These are phyloP conservation scores for Marchantia paleacea DNA, from an alignment of 225 moss, liverwort and hornwort species.

Conservation along the genomic window DNA sequence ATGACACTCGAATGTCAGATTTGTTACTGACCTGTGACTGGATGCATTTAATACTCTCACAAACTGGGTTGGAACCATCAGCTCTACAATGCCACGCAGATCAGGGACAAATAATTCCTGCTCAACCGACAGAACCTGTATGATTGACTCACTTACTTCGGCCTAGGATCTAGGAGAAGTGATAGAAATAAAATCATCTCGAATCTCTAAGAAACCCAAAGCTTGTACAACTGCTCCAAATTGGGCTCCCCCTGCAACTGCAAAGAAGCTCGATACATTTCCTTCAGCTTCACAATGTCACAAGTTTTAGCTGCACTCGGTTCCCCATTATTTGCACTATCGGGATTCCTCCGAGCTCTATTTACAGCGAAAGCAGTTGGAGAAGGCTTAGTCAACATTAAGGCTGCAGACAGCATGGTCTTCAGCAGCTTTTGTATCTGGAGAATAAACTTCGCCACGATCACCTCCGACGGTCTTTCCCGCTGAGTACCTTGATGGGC, in stretches of 20 bases:
- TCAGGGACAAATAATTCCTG: neutral
- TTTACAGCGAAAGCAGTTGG: slow-evolving; percentile 29
- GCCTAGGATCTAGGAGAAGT: neutral
- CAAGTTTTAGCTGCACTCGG: slow-evolving; percentile 28
- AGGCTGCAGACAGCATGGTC: slow-evolving; percentile 64
- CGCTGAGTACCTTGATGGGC: slow-evolving; percentile 7
- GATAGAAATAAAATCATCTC: neutral
- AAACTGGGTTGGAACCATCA: neutral
- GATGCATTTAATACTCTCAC: neutral
- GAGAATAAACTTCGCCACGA: slow-evolving; percentile 42
- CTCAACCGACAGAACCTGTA: neutral
- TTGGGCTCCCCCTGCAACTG: slow-evolving; percentile 25
- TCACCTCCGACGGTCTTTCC: slow-evolving; percentile 32
- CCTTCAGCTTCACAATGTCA: slow-evolving; percentile 59
- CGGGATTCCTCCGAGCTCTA: slow-evolving; percentile 44
- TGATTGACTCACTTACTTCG: neutral
- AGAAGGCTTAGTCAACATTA: slow-evolving; percentile 38
- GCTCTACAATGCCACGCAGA: neutral
- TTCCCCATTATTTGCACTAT: slow-evolving; percentile 38
- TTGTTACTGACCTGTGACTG: neutral
- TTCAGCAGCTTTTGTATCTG: slow-evolving; percentile 72
- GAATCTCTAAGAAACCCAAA: slow-evolving; percentile 29
- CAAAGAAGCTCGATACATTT: slow-evolving; percentile 69
- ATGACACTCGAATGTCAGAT: too few relatives aligned
- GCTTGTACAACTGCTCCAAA: slow-evolving; percentile 25